Evolutionary conservation across 2,329 filamentous ascomycete genomes (phyloP).

Genomic region (Colletotrichum abscissum): DNA sequence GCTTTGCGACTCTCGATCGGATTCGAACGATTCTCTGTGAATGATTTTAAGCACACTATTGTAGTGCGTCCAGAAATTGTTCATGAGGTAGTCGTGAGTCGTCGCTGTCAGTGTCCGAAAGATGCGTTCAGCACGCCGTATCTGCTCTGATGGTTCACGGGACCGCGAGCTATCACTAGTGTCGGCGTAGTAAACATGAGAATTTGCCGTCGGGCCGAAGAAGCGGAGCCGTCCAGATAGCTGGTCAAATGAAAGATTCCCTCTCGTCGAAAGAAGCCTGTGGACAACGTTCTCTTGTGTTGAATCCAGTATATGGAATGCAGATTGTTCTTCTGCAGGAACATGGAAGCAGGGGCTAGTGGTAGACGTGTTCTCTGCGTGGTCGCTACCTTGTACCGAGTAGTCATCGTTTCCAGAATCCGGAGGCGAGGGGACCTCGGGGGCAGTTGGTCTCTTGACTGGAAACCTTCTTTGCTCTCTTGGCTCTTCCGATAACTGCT

Average conservation of each 20-base stretch:
- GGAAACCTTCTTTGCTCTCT: slow-evolving; percentile 34
- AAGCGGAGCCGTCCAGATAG: slow-evolving; percentile 61
- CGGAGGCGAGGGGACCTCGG: slow-evolving; percentile 44
- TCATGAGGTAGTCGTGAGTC: slow-evolving; percentile 64
- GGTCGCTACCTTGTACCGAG: slow-evolving; percentile 41
- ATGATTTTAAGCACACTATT: slow-evolving; percentile 61
- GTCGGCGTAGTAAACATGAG: slow-evolving; percentile 58
- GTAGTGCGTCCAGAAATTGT: slow-evolving; percentile 63
- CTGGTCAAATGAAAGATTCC: slow-evolving; percentile 63
- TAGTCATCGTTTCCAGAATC: slow-evolving; percentile 48
- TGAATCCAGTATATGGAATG: slow-evolving; percentile 50
- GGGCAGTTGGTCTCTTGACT: slow-evolving; percentile 32
- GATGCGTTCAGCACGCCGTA: slow-evolving; percentile 57
- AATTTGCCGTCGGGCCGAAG: slow-evolving; percentile 65
- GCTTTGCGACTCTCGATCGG: slow-evolving; percentile 56
- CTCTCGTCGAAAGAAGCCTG: slow-evolving; percentile 59
- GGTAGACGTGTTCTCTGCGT: slow-evolving; percentile 16
- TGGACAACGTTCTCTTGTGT: slow-evolving; percentile 61
- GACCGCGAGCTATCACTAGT: slow-evolving; percentile 47
- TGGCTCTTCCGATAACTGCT: slow-evolving; percentile 33
- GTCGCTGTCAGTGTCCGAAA: slow-evolving; percentile 56
- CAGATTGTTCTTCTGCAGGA: slow-evolving; percentile 44
- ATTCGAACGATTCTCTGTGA: slow-evolving; percentile 60
- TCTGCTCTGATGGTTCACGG: slow-evolving; percentile 55
- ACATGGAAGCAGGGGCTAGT: slow-evolving; percentile 38